Conservation (phyloP, 495 filamentous ascomycete genomes). For the Tuber melanosporum region DNA sequence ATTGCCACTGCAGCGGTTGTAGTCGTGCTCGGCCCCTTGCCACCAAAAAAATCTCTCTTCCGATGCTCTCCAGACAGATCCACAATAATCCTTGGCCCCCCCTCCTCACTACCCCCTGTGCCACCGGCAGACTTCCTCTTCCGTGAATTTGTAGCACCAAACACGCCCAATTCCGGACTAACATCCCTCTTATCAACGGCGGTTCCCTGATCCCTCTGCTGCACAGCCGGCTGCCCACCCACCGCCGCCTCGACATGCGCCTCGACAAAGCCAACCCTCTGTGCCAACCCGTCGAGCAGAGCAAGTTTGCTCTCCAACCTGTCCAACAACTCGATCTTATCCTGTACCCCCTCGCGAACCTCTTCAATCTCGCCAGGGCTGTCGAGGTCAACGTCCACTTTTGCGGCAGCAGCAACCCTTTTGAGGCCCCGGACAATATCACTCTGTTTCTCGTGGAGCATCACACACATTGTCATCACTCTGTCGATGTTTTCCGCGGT, state of each 20-base stretch:
- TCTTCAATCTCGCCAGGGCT: constrained; percentile 12
- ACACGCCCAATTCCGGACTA: constrained; percentile 1
- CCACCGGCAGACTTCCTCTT: neutral
- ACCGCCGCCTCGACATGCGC: neutral
- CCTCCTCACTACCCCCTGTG: neutral
- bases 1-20: neutral
- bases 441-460: constrained; percentile 31
- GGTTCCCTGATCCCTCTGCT: neutral
- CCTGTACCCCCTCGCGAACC: neutral
- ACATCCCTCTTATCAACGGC: neutral
- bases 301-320: constrained; percentile 4
- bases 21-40: neutral
- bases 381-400: constrained; percentile 25
- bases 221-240: neutral
- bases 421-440: constrained; percentile 30
- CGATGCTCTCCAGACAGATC: neutral
- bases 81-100: neutral
- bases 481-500: constrained; percentile 24
- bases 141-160: neutral
- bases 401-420: constrained; percentile 13
- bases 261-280: neutral
- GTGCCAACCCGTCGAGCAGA: neutral
- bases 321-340: constrained; percentile 25
- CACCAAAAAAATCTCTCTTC: neutral
- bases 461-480: constrained; percentile 32